Percentiles rank a stretch among this genome's conserved stretches.
Conservation (phyloP, 345 rosid species). For the Euphorbia peplus region DNA sequence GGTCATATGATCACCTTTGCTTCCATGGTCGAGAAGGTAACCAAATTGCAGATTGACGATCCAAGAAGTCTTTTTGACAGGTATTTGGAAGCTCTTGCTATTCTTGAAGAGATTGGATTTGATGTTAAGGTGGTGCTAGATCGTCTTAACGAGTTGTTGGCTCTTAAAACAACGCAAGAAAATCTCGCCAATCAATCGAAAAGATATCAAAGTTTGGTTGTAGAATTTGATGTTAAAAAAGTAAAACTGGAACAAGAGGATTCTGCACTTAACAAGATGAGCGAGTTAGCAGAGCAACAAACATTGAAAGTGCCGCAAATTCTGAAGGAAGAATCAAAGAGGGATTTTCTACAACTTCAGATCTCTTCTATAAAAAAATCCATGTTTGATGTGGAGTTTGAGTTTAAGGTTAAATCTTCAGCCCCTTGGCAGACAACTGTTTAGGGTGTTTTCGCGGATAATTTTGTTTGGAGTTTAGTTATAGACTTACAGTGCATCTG, state of each 20-base stretch:
- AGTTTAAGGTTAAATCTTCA: constrained; percentile 13
- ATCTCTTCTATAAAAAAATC: not conserved
- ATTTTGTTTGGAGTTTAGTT: not conserved
- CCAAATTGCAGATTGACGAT: constrained; percentile 21
- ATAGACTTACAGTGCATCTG: no score
- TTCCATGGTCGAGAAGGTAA: constrained; percentile 18
- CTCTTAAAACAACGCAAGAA: constrained; percentile 24
- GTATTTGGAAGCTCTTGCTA: constrained; percentile 22
- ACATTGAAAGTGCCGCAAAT: constrained; percentile 1
- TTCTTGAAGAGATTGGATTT: constrained; percentile 36
- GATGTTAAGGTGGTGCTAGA: constrained; percentile 14
- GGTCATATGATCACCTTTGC: constrained; percentile 38
- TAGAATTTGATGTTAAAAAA: constrained; percentile 11
- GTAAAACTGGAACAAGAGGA: constrained; percentile 13
- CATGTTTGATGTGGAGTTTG: not conserved
- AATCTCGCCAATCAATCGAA: constrained; percentile 16
- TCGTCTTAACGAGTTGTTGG: constrained; percentile 20
- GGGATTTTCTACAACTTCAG: constrained; percentile 1
- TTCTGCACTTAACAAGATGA: constrained; percentile 2
- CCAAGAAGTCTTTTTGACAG: constrained; percentile 9
- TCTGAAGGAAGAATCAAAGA: constrained; percentile 17
- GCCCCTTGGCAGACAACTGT: not conserved
- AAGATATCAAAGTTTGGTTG: constrained; percentile 11
- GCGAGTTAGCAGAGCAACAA: constrained; percentile 14
- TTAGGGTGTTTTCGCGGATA: not conserved